Evolutionary conservation across 306 rosid species (phyloP), one percentile per base, ranked within the genome.

Genomic region (Coriaria nepalensis): DNA sequence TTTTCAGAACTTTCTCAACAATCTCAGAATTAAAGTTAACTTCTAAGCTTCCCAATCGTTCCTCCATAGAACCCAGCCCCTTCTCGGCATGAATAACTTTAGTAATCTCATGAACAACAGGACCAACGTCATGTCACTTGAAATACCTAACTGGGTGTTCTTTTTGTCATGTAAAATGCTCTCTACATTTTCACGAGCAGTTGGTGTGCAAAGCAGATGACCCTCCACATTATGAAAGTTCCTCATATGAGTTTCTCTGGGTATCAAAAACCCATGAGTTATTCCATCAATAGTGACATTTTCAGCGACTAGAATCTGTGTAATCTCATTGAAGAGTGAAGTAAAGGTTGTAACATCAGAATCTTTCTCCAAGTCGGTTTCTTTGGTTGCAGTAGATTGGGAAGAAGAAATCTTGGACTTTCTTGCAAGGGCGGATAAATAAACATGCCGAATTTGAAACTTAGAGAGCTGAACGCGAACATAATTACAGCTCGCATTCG

Each of bases 1-100:
- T 81, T 65, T 88, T 84, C 71, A 88, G 50, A 45, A 81, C 97
- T 50, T 65, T 74, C 38, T 78, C 92, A 11, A 90, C 74, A 58
- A 81, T 52, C 62, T 77, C 90, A 4, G 68, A 53, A 53, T 59
- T 66, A 37, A 79, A 61, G 61, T 29, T 53, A 56, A 63, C 65
- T 60, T 59, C 56, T 64, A 59, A 50, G 35, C 59, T 71, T 20
- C 59, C 87, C 33, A 90, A 70, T 60, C 50, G 49, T 61, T 77
- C 87, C 68, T 74, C 95, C 76, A 84, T 42, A 5, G 77, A 60
- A 69, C 35, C 60, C 55, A 35, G 61, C 45, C 64, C 60, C 34
- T 55, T 64, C 47, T 50, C 82, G 0, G 11, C 68, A 53, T 84
- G 76, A 64, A 84, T 53, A 49, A 68, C 68, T 20, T 37, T 53